Base-by-base conservation (phyloP, 1,284 basidiomycete genomes). In the Cutaneotrichosporon cavernicola region DNA sequence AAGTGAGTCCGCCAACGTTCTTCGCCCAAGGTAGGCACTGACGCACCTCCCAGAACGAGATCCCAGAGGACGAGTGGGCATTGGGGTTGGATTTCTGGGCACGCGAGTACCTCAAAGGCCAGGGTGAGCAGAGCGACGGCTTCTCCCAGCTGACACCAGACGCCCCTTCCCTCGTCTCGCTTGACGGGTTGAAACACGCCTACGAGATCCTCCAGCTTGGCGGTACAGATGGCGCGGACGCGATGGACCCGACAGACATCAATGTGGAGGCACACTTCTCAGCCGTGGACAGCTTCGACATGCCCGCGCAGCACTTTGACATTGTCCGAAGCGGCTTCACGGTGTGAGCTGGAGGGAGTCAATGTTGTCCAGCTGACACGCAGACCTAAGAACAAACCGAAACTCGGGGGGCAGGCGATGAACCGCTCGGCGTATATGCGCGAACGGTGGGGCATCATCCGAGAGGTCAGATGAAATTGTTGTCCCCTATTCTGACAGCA, bases 251-350 rank as follows among this genome's bases (percentile, higher is more conserved):
- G 7, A 88, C 90, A 32, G 81, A 87, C 30, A 83, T 94, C 30
- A 92, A 97, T 69, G 88, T 92, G 8, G 89, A 94, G 55, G 87
- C 86, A 30, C 92, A 96, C 77, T 83, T 99, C 56, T 87, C 87
- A 69, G 84, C 98, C 64, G 83, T 98, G 40, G 88, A 97, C 76
- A 89, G 95, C 11, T 97, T 95, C 71, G 89, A 94, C 43, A 97
- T 98, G 91, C 96, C 96, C 0, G 82, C 88, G 10, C 91, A 93
- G 86, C 86, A 88, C 70, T 99, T 93, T 86, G 92, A 93, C 40
- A 82, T 85, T 26, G 89, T 94, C 70, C 84, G 91, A 65, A 67
- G 72, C 21, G 75, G 73, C 0, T 77, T 73, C 64, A 68, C 70
- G 1, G 60, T 63, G 69, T 75, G 38, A 58, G 69, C 66, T 38